Base-by-base conservation (phyloP, 495 filamentous ascomycete genomes). In the Penicillium arizonense region DNA sequence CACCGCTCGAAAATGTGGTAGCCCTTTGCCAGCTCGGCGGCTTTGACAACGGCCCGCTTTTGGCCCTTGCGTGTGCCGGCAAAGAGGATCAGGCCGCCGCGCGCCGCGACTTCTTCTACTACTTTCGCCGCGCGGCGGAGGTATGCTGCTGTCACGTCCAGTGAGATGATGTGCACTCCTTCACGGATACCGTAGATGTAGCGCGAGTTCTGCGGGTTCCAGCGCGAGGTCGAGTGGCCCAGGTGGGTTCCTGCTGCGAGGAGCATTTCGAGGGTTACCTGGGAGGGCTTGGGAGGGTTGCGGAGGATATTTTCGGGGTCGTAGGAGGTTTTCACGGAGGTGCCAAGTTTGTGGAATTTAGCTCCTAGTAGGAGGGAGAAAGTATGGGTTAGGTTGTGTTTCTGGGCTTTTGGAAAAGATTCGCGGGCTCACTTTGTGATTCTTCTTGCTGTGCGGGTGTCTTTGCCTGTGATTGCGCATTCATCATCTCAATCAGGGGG, bases 1-100 rank as follows among this genome's bases (percentile, higher is more conserved):
- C 94, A 99, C 57, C 90, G 85, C 62, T 92, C 88, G 64, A 96
- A 99, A 16, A 97, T 71, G 73, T 97, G 92, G 63, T 87, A 97
- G 0, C 82, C 90, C 42, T 79, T 75, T 0, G 91, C 84, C 41
- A 95, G 70, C 67, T 87, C 68, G 3, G 94, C 92, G 2, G 92
- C 91, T 26, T 82, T 79, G 26, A 96, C 89, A 1, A 97, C 90
- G 40, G 80, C 73, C 30, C 82, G 72, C 60, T 85, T 87, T 56
- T 96, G 92, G 11, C 89, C 91, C 30, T 75, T 72, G 10, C 94
- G 81, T 0, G 87, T 96, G 32, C 94, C 94, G 1, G 91, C 93
- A 64, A 97, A 97, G 20, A 98, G 81, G 41, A 97, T 87, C 36
- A 95, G 65, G 0, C 94, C 94, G 18, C 88, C 94, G 39, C 83